Base-by-base conservation (phyloP, 2,329 filamentous ascomycete species). In the Microsporum audouinii region DNA sequence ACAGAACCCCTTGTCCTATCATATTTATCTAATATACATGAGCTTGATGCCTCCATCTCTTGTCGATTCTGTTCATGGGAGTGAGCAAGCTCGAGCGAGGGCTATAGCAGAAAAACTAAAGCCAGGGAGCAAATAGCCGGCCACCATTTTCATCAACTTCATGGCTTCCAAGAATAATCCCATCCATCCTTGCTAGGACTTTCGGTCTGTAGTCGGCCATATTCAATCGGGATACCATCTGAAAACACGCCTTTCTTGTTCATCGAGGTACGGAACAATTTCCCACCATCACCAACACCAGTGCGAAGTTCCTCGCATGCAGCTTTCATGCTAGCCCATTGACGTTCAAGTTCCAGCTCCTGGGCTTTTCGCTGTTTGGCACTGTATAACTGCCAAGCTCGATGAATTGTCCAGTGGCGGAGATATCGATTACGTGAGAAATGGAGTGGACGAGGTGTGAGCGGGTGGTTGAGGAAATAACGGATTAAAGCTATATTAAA, bases 401-500 rank as follows among this genome's bases (percentile, higher is more conserved):
- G 91, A 80, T 97, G 91, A 75, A 99, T 97, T 58, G 94, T 97
- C 94, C 94, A 99, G 80, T 99, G 94, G 55, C 94, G 89, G 65
- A 99, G 85, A 75, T 85, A 83, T 61, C 94, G 86, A 75, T 88
- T 88, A 68, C 92, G 90, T 45, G 85, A 90, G 82, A 97, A 91
- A 69, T 90, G 88, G 66, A 99, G 83, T 0, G 94, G 91, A 10
- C 86, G 84, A 0, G 86, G 86, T 5, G 84, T 88, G 34, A 82
- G 76, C 1, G 85, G 84, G 73, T 89, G 86, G 69, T 81, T 76
- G 67, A 89, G 82, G 74, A 86, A 83, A 77, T 88, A 89, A 68
- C 85, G 80, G 72, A 89, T 88, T 60, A 84, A 71, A 39, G 81
- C 83, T 85, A 68, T 4, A n/a, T 5, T 57, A 62, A 34, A 31